phyloP scores from a whole-genome alignment of 768 basidiomycete genomes.

The Lentinula lateritia region DNA sequence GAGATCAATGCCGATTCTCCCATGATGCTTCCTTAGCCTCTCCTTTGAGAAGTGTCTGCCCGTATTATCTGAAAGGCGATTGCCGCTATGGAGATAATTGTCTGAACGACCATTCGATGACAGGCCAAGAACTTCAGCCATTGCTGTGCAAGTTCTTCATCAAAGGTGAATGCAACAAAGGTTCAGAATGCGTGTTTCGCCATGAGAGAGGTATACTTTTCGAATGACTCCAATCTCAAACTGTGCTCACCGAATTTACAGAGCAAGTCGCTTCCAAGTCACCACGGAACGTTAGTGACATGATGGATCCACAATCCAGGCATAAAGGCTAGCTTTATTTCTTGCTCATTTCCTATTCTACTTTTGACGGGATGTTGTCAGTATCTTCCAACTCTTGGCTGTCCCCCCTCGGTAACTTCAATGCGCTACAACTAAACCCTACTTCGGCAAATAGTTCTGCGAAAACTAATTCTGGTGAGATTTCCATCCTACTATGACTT shows the following conservation, averaged over 20 bases:
- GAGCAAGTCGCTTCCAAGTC: not conserved
- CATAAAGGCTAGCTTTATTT: not conserved
- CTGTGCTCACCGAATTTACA: not conserved
- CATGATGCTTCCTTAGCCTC: slow-evolving; percentile 4
- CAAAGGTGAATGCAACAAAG: slow-evolving; percentile 22
- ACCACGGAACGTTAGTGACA: no score
- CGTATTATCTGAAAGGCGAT: slow-evolving; percentile 17
- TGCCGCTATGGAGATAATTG: slow-evolving; percentile 22
- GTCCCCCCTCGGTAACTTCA: not conserved
- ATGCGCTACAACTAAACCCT: not conserved
- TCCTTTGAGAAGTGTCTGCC: slow-evolving; percentile 8
- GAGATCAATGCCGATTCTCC: slow-evolving; percentile 1
- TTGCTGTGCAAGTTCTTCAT: slow-evolving; percentile 19
- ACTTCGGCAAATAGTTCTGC: not conserved
- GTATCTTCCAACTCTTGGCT: not conserved
- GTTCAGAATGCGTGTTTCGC: slow-evolving; percentile 17
- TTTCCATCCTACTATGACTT: not conserved
- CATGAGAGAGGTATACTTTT: slow-evolving; percentile 12
- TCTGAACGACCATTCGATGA: not conserved
- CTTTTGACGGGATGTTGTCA: not conserved
- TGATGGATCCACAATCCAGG: not conserved
- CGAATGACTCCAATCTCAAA: not conserved
- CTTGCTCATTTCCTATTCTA: not conserved
- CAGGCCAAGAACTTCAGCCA: not conserved
- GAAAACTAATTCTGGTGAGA: not conserved